Evolutionary conservation across 805 yeast genomes (phyloP).

Genomic region (Teunomyces funiuensis): DNA sequence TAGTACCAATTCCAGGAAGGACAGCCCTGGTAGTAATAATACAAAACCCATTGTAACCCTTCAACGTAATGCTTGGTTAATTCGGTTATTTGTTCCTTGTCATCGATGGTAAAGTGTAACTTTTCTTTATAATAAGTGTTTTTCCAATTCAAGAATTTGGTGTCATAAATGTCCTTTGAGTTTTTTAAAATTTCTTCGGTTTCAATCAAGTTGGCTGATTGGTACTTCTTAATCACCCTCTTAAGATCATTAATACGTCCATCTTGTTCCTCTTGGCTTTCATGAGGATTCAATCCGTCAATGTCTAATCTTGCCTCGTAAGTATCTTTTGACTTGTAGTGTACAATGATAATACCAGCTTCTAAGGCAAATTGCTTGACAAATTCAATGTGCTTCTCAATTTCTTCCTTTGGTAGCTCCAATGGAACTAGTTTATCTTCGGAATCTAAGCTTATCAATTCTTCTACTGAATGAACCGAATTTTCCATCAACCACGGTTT

Average conservation of each 20-base stretch:
- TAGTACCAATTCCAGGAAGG: conserved; percentile 97
- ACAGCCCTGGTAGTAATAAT: conserved; percentile 85
- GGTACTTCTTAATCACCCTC: conserved; percentile 60
- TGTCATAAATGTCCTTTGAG: conserved; percentile 61
- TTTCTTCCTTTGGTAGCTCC: conserved; percentile 47
- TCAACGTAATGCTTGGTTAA: conserved; percentile 81
- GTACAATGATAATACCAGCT: conserved; percentile 63
- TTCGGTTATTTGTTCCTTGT: conserved; percentile 57
- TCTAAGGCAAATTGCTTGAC: conserved; percentile 65
- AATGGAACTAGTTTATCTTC: conserved; percentile 26
- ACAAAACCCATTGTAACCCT: conserved; percentile 96
- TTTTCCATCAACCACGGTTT: conserved; percentile 50
- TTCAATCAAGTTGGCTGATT: conserved; percentile 61
- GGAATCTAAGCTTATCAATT: conserved; percentile 36
- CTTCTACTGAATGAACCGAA: conserved; percentile 27
- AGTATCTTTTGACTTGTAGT: conserved; percentile 54
- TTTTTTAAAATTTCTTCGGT: conserved; percentile 52
- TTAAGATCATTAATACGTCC: conserved; percentile 53
- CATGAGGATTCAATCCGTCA: conserved; percentile 71
- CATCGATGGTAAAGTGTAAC: conserved; percentile 63
- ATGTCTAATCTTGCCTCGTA: conserved; percentile 65
- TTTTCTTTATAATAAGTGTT: conserved; percentile 82
- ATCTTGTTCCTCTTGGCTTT: conserved; percentile 62
- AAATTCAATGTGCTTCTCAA: conserved; percentile 55
- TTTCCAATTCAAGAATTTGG: conserved; percentile 80